These are phyloP conservation scores for Apiotrichum domesticum DNA, from an alignment of 1,284 basidiomycete genomes.

Conservation along the genomic window DNA sequence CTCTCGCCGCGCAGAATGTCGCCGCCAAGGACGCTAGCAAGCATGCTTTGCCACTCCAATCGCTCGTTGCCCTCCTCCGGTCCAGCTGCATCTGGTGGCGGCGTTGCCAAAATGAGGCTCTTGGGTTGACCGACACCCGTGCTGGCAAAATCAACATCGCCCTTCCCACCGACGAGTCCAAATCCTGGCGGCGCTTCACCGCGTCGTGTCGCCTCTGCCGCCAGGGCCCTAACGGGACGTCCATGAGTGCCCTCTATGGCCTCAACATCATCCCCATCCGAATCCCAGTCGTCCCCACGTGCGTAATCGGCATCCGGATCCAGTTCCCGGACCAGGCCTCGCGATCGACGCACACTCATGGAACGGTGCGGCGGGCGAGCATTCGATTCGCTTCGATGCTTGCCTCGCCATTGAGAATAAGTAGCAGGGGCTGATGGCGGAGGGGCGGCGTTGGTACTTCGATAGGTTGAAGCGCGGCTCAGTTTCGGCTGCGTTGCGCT, in stretches of 20 bases:
- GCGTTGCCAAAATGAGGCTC: constrained; percentile 13
- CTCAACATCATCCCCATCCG: constrained; percentile 18
- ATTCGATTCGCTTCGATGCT: constrained; percentile 1
- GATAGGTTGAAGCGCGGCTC: constrained; percentile 12
- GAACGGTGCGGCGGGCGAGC: not conserved
- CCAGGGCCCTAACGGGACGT: constrained; percentile 2
- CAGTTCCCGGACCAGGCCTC: constrained; percentile 5
- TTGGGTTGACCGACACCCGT: constrained; percentile 17
- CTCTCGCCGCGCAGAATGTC: constrained; percentile 92
- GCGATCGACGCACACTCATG: constrained; percentile 4
- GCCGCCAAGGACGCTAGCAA: constrained; percentile 82
- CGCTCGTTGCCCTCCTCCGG: constrained; percentile 64
- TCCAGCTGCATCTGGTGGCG: constrained; percentile 12
- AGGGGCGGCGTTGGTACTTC: constrained; percentile 1
- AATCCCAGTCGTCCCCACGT: constrained; percentile 16
- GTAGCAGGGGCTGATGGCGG: not conserved
- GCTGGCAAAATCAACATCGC: constrained; percentile 2
- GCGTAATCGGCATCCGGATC: constrained; percentile 21
- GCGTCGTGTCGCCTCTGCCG: constrained; percentile 13
- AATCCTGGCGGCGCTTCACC: constrained; percentile 5
- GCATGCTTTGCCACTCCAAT: constrained; percentile 89
- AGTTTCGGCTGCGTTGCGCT: constrained; percentile 11
- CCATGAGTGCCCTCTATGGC: constrained; percentile 8
- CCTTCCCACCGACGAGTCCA: not conserved
- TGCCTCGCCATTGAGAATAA: constrained; percentile 14